Conservation (phyloP, 768 basidiomycete species). For the Agaricus blazei region DNA sequence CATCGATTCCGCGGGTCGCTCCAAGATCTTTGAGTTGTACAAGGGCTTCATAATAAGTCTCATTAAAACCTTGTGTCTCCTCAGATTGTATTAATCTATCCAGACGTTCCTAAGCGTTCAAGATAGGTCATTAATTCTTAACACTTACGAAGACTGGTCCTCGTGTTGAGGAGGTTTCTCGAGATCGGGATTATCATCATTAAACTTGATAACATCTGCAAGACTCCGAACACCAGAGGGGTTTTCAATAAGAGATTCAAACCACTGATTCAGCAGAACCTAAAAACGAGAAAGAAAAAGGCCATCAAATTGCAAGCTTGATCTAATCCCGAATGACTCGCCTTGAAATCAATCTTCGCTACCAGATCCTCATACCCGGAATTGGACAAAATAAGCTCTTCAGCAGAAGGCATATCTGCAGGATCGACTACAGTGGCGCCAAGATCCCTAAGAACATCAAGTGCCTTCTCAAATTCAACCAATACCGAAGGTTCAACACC, state of each 20-base stretch:
- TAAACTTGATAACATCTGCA: slow-evolving; percentile 54
- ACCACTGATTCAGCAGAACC: slow-evolving; percentile 49
- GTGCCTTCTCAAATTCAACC: slow-evolving; percentile 34
- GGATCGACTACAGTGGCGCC: slow-evolving; percentile 57
- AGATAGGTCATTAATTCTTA: background rate
- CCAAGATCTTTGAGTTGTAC: slow-evolving; percentile 42
- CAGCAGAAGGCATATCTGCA: slow-evolving; percentile 52
- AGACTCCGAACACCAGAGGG: slow-evolving; percentile 53
- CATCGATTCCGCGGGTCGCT: slow-evolving; percentile 49
- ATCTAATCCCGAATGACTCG: slow-evolving; percentile 11
- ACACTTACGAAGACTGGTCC: slow-evolving; percentile 30
- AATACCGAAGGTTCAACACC: slow-evolving; percentile 29
- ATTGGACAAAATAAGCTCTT: slow-evolving; percentile 31
- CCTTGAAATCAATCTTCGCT: slow-evolving; percentile 54
- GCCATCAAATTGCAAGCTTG: background rate
- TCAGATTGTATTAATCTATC: slow-evolving; percentile 32
- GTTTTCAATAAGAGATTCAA: slow-evolving; percentile 39
- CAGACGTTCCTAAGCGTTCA: background rate
- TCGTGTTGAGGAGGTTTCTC: slow-evolving; percentile 38
- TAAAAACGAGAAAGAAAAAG: slow-evolving; percentile 15
- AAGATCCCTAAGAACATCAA: slow-evolving; percentile 29
- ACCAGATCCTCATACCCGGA: slow-evolving; percentile 54
- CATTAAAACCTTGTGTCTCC: slow-evolving; percentile 35
- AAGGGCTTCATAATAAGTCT: slow-evolving; percentile 40
- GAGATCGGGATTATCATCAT: slow-evolving; percentile 43